phyloP scores from a whole-genome alignment of 768 basidiomycete genomes.

The Mycena olivaceomarginata region DNA sequence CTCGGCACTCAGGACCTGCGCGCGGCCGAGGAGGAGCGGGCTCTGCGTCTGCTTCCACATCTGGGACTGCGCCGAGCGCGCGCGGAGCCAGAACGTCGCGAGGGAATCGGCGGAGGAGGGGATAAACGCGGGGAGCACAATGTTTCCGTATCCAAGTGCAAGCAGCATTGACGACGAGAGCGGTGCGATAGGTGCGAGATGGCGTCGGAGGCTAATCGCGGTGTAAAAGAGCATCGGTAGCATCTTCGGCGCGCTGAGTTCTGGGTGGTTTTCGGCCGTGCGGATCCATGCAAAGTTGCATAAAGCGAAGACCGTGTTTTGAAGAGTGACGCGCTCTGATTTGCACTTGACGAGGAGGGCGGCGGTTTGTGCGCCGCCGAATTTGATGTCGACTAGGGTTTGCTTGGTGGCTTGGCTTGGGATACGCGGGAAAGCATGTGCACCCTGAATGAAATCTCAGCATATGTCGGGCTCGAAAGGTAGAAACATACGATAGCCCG shows the following conservation, averaged over 20 bases:
- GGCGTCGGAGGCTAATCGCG: conserved; percentile 45
- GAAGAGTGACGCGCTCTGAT: conserved; percentile 37
- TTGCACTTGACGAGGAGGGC: conserved; percentile 36
- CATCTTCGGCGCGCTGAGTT: conserved; percentile 25
- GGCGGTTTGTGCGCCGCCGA: conserved; percentile 31
- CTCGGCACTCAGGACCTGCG: conserved; percentile 39
- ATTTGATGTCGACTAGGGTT: conserved; percentile 29
- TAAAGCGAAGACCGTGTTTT: conserved; percentile 44
- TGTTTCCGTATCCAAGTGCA: conserved; percentile 47
- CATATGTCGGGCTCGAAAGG: neutral
- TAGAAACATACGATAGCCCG: conserved; percentile 30
- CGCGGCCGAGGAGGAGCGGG: conserved; percentile 41
- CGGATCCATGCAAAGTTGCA: conserved; percentile 45
- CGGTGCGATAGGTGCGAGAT: conserved; percentile 33
- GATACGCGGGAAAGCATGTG: conserved; percentile 35
- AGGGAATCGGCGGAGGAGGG: conserved; percentile 30
- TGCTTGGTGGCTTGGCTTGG: conserved; percentile 21
- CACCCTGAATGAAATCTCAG: conserved; percentile 14
- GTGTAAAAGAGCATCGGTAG: conserved; percentile 41
- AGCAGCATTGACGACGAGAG: conserved; percentile 44
- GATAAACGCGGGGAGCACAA: conserved; percentile 44
- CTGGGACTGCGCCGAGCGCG: conserved; percentile 40
- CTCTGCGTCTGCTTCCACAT: conserved; percentile 41
- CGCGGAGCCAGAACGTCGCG: conserved; percentile 46
- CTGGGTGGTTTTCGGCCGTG: conserved; percentile 10